Evolutionary conservation across 2,329 filamentous ascomycete genomes (phyloP), one percentile per base, ranked within the genome.

Genomic region (Sclerotinia subarctica): DNA sequence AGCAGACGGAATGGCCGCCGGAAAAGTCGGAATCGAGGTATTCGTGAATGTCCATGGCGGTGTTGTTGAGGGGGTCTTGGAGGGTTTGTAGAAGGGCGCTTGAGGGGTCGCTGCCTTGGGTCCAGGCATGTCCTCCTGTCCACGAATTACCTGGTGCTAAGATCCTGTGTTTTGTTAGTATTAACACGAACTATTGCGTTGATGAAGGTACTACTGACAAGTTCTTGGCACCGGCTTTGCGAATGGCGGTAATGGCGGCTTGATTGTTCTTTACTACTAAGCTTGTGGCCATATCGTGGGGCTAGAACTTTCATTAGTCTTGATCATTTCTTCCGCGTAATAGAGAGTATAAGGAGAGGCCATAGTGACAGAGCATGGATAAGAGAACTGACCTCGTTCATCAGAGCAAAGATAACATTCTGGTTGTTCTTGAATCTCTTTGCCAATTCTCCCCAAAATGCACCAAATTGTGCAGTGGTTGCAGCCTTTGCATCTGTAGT

Each of bases 21-120:
- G 79, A 82, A 66, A 79, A 84, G 71, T 84, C 82, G 38, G 77
- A 75, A 71, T 84, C 82, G n/a, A 84, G 78, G 73, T 84, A 84
- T 73, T 83, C 80, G 74, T 84, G 82, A 72, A 84, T 82, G 70
- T 84, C 82, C 59, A 84, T 79, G 5, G 81, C 82, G 24, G 80
- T 81, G 73, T 85, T 84, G 64, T 81, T 80, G 5, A 77, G 67
- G 11, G 82, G 81, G 70, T 84, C 83, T n/a, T 69, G 74, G 64
- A 84, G 80, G 66, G 80, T 76, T 66, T 80, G 77, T 67, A 84
- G 73, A 21, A 77, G 76, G 1, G 78, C 76, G 63, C 79, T 81
- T 32, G 77, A 77, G 15, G 73, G 68, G 4, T 78, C 78, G 38
- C 81, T 79, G 53, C 77, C 72, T 13, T 79, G 78, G 0, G 81